These are phyloP conservation scores for Phytomonas sp. DNA, from an alignment of 208 protist genomes.

Conservation along the genomic window DNA sequence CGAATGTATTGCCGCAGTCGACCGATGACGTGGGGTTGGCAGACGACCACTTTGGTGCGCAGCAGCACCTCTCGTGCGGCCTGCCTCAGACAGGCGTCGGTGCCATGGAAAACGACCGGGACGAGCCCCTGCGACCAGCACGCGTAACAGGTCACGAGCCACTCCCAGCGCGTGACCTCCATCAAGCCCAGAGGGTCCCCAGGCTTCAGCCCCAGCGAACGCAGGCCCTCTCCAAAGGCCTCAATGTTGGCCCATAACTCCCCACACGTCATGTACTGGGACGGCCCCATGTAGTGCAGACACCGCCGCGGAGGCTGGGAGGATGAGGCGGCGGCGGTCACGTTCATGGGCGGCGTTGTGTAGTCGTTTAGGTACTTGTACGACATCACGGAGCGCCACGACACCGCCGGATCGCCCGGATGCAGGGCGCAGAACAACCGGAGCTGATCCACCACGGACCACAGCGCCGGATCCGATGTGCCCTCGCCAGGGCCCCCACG, in stretches of 20 bases:
- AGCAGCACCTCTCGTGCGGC: conserved; percentile 18
- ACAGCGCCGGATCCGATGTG: neutral
- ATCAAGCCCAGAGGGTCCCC: conserved; percentile 39
- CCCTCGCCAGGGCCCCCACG: neutral
- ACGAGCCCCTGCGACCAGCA: conserved; percentile 41
- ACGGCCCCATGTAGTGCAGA: conserved; percentile 33
- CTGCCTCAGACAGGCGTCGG: conserved; percentile 18
- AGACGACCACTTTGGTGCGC: conserved; percentile 42
- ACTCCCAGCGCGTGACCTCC: conserved; percentile 70
- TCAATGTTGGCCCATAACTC: conserved; percentile 42
- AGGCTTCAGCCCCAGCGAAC: conserved; percentile 29
- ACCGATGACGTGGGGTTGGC: conserved; percentile 25
- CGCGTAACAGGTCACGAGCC: conserved; percentile 60
- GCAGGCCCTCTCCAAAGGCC: conserved; percentile 44
- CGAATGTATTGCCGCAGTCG: conserved; percentile 14
- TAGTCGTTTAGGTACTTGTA: neutral
- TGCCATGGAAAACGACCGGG: conserved; percentile 26
- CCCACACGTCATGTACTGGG: conserved; percentile 35
- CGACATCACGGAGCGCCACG: neutral
- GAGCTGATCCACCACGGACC: neutral
- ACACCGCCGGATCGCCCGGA: neutral
- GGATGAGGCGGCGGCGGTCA: neutral
- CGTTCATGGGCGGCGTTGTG: neutral
- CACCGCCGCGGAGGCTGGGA: neutral
- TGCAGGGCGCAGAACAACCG: neutral